Percentiles rank a stretch among this genome's conserved stretches.
phyloP scores from a whole-genome alignment of 345 rosid genomes.

The Pugionium dolabratum region DNA sequence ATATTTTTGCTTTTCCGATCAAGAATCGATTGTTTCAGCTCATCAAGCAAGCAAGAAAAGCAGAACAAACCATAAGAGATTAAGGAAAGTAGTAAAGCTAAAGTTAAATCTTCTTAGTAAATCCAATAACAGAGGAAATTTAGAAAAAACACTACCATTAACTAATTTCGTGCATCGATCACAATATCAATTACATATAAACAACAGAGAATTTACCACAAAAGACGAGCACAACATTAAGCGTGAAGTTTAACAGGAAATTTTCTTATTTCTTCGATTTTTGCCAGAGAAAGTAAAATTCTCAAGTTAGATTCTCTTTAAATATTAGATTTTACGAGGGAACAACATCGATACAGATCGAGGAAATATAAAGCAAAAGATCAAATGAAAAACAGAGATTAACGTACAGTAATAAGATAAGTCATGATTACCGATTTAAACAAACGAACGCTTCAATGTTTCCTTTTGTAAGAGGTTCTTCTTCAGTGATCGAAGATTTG shows the following conservation, averaged over 20 bases:
- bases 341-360: background rate
- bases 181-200: background rate
- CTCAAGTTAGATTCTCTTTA: too few species aligned
- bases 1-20: too few species aligned
- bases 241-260: background rate
- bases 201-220: background rate
- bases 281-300: too few species aligned
- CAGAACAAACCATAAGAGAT: background rate
- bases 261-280: too few species aligned
- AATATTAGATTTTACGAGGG: background rate
- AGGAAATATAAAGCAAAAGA: background rate
- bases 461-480: background rate
- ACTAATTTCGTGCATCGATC: background rate
- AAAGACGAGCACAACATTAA: background rate
- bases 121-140: conserved; percentile 3
- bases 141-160: background rate
- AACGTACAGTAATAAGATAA: background rate
- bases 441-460: background rate
- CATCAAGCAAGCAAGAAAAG: background rate
- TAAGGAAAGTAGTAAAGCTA: background rate
- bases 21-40: background rate
- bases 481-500: conserved; percentile 12
- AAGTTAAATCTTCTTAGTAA: background rate
- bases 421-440: conserved; percentile 3
- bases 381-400: conserved; percentile 9